These are phyloP conservation scores for Grosmannia clavigera DNA, from an alignment of 2,329 filamentous ascomycete species.

Conservation along the genomic window DNA sequence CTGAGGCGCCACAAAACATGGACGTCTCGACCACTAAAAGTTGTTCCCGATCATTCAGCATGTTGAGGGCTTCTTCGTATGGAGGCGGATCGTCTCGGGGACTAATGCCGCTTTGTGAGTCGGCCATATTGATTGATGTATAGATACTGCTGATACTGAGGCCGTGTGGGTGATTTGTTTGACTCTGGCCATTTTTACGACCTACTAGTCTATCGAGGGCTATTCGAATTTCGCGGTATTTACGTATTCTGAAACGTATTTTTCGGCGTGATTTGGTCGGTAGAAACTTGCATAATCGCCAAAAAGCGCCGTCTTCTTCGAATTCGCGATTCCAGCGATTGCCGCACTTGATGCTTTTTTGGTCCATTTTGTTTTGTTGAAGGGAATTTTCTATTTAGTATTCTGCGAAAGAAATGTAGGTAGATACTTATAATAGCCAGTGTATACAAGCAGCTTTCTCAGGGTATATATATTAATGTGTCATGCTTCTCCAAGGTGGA, in stretches of 20 bases:
- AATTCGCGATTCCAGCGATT: background rate
- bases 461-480: too few relatives aligned
- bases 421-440: too few relatives aligned
- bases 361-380: background rate
- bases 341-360: background rate
- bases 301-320: background rate
- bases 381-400: background rate
- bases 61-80: background rate
- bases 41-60: background rate
- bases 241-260: too few relatives aligned
- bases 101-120: background rate
- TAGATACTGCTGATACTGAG: background rate
- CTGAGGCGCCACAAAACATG: background rate
- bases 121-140: background rate
- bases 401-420: too few relatives aligned
- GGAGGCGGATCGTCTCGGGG: background rate
- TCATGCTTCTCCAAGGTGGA: too few relatives aligned
- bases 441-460: too few relatives aligned
- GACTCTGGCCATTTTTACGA: background rate
- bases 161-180: background rate
- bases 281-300: background rate
- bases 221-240: too few relatives aligned
- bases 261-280: too few relatives aligned
- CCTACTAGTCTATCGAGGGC: too few relatives aligned
- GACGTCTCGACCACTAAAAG: background rate